These are phyloP conservation scores for Podila clonocystis DNA, from an alignment of 192 early-diverging fungal genomes.

Conservation along the genomic window DNA sequence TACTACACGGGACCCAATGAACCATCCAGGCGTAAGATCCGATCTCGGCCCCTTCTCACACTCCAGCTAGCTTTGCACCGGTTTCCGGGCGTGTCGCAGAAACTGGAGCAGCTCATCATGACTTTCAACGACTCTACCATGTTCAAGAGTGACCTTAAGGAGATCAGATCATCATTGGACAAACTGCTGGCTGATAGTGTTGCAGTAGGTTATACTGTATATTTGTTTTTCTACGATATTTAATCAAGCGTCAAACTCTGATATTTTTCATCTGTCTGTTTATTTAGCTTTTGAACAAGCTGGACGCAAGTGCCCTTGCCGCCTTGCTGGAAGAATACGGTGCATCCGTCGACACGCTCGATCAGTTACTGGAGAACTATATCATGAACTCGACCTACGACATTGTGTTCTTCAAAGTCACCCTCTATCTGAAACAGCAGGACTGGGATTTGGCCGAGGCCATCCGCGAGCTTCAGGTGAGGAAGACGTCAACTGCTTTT, in stretches of 20 bases:
- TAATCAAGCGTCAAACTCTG: background rate
- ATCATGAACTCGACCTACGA: slow-evolving; percentile 67
- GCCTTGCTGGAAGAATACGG: slow-evolving; percentile 24
- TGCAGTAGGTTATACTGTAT: slow-evolving; percentile 5
- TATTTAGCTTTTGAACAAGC: slow-evolving; percentile 32
- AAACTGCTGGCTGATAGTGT: slow-evolving; percentile 27
- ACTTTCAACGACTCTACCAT: slow-evolving; percentile 37
- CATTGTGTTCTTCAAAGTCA: slow-evolving; percentile 63
- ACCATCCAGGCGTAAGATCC: slow-evolving; percentile 1
- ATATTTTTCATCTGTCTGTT: background rate
- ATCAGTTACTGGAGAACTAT: slow-evolving; percentile 54
- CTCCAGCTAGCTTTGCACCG: slow-evolving; percentile 27
- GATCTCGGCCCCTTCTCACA: slow-evolving; percentile 17
- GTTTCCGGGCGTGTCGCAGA: slow-evolving; percentile 34
- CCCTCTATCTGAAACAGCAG: slow-evolving; percentile 39
- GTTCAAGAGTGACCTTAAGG: slow-evolving; percentile 22
- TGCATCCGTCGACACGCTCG: slow-evolving; percentile 18
- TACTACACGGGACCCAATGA: slow-evolving; percentile 6
- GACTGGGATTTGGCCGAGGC: slow-evolving; percentile 53
- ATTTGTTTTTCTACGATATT: no score
- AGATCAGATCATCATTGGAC: slow-evolving; percentile 30
- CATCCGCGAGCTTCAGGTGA: slow-evolving; percentile 37
- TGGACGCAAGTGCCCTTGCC: slow-evolving; percentile 20
- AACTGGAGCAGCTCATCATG: slow-evolving; percentile 38
- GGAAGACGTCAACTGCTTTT: background rate